Conservation (phyloP, 179 eudicot species). For the Beta macrorhiza region DNA sequence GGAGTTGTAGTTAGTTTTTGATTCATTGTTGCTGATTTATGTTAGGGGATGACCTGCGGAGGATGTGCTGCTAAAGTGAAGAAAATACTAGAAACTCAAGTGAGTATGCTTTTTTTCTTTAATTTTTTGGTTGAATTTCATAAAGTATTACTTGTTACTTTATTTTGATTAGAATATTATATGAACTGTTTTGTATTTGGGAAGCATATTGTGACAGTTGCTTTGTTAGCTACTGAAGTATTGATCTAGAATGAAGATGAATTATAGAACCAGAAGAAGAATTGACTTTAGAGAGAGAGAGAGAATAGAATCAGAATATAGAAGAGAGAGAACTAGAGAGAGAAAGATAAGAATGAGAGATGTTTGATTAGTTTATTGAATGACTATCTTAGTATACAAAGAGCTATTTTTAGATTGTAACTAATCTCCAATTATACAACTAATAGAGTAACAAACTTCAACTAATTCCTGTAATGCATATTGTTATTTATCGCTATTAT, state of each 20-base stretch:
- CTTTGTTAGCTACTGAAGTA: no score
- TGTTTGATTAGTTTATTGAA: no score
- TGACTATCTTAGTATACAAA: no score
- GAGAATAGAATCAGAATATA: no score
- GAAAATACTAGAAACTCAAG: constrained; percentile 90
- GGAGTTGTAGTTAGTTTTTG: not conserved
- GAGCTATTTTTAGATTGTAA: no score
- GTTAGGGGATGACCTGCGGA: constrained; percentile 92
- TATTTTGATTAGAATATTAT: not conserved
- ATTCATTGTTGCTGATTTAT: not conserved
- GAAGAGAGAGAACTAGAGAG: no score
- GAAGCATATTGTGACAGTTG: not conserved
- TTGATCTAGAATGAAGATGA: no score
- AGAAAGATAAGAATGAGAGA: no score
- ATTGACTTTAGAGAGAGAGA: no score
- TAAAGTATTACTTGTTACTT: not conserved
- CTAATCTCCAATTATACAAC: no score
- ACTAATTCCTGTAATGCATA: not conserved
- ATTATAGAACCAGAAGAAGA: no score
- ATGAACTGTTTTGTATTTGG: not conserved
- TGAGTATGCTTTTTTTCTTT: constrained; percentile 27
- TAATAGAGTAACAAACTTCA: no score
- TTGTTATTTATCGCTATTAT: not conserved
- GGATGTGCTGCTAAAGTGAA: constrained; percentile 97
- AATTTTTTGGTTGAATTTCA: not conserved